These are phyloP conservation scores for Gossypium australe DNA, from an alignment of 345 rosid species.

Conservation along the genomic window DNA sequence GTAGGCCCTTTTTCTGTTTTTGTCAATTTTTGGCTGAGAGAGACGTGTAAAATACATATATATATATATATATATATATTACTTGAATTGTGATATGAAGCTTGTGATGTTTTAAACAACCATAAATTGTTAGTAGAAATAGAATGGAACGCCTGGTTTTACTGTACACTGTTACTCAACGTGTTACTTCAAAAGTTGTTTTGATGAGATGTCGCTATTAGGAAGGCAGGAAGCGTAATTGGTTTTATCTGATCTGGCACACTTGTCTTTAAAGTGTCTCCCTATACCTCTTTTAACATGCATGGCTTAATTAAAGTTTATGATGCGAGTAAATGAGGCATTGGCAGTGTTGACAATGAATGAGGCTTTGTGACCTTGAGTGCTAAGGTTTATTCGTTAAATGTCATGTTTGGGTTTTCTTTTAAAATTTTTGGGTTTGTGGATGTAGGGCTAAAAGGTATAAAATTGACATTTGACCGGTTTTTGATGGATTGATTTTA, in stretches of 20 bases:
- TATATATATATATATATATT: neutral
- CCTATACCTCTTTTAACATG: neutral
- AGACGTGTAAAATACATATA: constrained; percentile 40
- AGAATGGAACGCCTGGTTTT: constrained; percentile 5
- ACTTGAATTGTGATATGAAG: constrained; percentile 25
- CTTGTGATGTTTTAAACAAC: constrained; percentile 23
- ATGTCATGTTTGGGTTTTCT: no score
- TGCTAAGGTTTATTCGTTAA: no score
- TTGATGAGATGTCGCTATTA: neutral
- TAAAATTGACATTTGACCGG: no score
- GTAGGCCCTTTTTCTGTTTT: neutral
- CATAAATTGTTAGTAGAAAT: neutral
- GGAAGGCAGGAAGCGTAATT: neutral
- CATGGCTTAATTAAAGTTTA: neutral
- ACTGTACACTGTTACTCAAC: constrained; percentile 1
- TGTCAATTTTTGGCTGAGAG: constrained; percentile 31
- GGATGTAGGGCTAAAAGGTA: no score
- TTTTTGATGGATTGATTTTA: no score
- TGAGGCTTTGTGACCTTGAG: no score
- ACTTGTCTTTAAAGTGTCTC: constrained; percentile 1
- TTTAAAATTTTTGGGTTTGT: no score
- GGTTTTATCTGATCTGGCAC: neutral
- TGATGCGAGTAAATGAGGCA: neutral
- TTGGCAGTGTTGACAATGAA: no score
- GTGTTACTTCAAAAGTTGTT: neutral